Evolutionary conservation across 2,329 filamentous ascomycete genomes (phyloP).

Genomic region (Aureobasidium pullulans): DNA sequence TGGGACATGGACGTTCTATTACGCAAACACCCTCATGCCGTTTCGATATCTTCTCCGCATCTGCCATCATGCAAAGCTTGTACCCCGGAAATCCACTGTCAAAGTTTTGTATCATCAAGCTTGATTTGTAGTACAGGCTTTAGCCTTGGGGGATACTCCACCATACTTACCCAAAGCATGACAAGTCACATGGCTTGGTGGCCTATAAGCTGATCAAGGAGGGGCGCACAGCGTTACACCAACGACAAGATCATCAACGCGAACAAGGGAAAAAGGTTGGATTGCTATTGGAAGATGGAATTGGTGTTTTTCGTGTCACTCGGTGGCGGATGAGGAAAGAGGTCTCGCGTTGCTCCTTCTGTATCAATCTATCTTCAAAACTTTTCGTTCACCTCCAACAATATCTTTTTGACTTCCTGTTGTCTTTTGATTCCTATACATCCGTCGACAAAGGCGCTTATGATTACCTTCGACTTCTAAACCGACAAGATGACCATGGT

Average conservation of each 20-base stretch:
- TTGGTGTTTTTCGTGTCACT: background rate
- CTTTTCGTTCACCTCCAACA: background rate
- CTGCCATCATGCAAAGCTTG: background rate
- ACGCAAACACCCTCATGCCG: background rate
- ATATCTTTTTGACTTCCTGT: background rate
- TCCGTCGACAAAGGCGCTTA: background rate
- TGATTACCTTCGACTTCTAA: background rate
- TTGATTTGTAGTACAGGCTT: background rate
- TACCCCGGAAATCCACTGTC: background rate
- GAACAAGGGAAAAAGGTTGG: conserved; percentile 3
- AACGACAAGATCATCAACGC: background rate
- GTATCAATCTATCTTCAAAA: background rate
- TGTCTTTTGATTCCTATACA: background rate
- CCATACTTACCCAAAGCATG: no score
- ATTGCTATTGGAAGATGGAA: background rate
- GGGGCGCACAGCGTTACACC: background rate
- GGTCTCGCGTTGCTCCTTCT: background rate
- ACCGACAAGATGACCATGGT: background rate
- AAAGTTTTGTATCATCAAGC: background rate
- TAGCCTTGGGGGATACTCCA: background rate
- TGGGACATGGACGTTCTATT: background rate
- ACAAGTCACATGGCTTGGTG: background rate
- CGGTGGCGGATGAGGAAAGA: background rate
- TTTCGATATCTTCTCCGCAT: background rate
- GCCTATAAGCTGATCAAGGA: background rate